phyloP scores from a whole-genome alignment of 1,284 basidiomycete species.

The Cutaneotrichosporon daszewskae region DNA sequence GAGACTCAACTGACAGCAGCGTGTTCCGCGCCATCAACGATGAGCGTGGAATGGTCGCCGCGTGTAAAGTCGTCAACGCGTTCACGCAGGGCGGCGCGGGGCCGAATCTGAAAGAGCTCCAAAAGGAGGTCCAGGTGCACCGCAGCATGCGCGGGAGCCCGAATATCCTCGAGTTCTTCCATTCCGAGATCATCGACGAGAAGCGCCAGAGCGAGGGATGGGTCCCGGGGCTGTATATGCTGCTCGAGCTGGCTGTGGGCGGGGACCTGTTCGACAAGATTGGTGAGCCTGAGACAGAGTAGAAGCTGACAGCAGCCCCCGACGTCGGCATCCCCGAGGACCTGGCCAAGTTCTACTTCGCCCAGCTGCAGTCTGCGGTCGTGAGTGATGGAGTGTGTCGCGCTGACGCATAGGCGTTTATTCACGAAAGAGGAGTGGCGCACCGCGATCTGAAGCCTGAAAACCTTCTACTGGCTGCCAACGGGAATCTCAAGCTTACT shows the following conservation, averaged over 20 bases:
- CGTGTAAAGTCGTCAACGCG: slow-evolving; percentile 75
- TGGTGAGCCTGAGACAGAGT: slow-evolving; percentile 52
- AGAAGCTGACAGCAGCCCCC: slow-evolving; percentile 54
- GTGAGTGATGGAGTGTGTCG: slow-evolving; percentile 30
- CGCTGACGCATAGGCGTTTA: slow-evolving; percentile 57
- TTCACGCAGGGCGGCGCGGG: slow-evolving; percentile 32
- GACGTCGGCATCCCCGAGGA: slow-evolving; percentile 84
- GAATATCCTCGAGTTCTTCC: slow-evolving; percentile 80
- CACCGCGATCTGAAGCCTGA: slow-evolving; percentile 97
- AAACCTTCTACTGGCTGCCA: slow-evolving; percentile 76
- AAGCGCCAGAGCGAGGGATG: slow-evolving; percentile 51
- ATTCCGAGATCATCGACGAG: slow-evolving; percentile 66
- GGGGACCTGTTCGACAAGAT: slow-evolving; percentile 99
- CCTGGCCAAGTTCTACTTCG: slow-evolving; percentile 85
- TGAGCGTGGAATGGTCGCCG: slow-evolving; percentile 58
- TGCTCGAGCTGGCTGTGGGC: slow-evolving; percentile 85
- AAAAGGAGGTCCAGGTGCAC: slow-evolving; percentile 93
- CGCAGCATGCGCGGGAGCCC: slow-evolving; percentile 69
- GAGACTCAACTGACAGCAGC: slow-evolving; percentile 47
- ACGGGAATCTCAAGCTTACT: slow-evolving; percentile 76
- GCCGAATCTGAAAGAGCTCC: slow-evolving; percentile 62
- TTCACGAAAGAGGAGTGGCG: slow-evolving; percentile 84
- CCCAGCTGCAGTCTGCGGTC: slow-evolving; percentile 74
- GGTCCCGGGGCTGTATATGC: slow-evolving; percentile 79
- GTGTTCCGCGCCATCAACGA: slow-evolving; percentile 75